Evolutionary conservation across 257 asterid genomes (phyloP), one percentile per base, ranked within the genome.

Genomic region (Linaria vulgaris): DNA sequence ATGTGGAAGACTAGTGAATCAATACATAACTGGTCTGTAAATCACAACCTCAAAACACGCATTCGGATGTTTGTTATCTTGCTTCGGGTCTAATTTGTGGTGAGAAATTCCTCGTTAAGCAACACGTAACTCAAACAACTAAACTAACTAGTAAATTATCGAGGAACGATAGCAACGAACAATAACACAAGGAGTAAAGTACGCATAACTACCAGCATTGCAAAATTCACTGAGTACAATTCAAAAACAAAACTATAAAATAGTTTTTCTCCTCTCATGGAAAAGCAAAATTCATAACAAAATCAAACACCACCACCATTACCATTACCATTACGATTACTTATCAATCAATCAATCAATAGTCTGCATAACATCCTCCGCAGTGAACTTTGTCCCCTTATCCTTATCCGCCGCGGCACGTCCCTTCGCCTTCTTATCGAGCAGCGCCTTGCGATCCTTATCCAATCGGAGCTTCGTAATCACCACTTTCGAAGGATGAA

Each of bases 381-480:
- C 71, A 1, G 90, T 87, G 66, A 84, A 87, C 72, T 87, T 87
- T 2, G 83, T 74, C 0, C 92, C 92, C 78, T 87, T 87, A 12
- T 82, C 92, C 80, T 84, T 87, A 51, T 84, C 92, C 8, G 87
- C 80, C 46, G 80, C 84, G 56, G 83, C 85, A 57, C 89, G 82
- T 9, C 91, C 95, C 79, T 82, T 87, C 0, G 95, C 89, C 75
- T 87, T 87, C 71, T 85, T 83, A 48, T 87, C 89, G 11, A 87
- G 63, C 66, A 84, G 73, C 15, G 81, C 71, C n/a, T 82, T 87
- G 4, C 95, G 78, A 39, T 86, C 91, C 83, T 84, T 86, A 15
- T 86, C 91, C 11, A 86, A 74, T 37, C 83, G 77, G 27, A 87
- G 87, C 85, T 87, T 87, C 13, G 84, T 78, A 64, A 87, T 49